Evolutionary conservation across 2,329 filamentous ascomycete genomes (phyloP), one percentile per base, ranked within the genome.

Genomic region (Phialemoniopsis sp.): DNA sequence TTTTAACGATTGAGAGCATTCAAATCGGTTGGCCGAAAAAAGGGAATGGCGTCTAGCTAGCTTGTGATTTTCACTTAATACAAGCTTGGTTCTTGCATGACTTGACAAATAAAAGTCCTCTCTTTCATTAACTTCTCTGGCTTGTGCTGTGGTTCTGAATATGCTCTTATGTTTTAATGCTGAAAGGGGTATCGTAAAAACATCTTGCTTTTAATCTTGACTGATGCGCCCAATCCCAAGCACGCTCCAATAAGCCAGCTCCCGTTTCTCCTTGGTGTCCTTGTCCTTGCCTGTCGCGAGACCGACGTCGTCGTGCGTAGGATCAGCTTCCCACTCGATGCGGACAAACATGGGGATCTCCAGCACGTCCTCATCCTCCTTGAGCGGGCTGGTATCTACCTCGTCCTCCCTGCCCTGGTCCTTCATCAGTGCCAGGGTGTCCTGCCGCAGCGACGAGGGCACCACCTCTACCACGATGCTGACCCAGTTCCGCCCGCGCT

Each of bases 291-390:
- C 61, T 3, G 64, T 53, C 8, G 67, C 64, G 4, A 73, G 69
- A 12, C 79, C 83, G 8, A 81, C 78, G 43, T 87, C 79, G 39
- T 82, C 76, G 39, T 78, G 70, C 1, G 72, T 71, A 1, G 64
- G 58, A 47, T 89, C 86, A 4, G 78, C 73, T 60, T 90, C 91
- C 82, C 90, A 98, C 60, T 96, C 90, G 41, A 95, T 76, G 17
- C 89, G 78, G 44, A 98, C 88, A 68, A 95, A 94, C 54, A 98
- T 82, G 39, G 93, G 91, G 50, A 98, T 91, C 71, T 98, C 93
- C 32, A 97, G 46, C 38, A 80, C 57, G 39, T 83, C 78, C 54
- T 83, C 78, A 50, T 81, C 78, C 48, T 78, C 74, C 43, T 62
- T 67, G 36, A 80, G 53, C 31, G 70, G 68, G n/a, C 63, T 59